These are phyloP conservation scores for Albophoma yamanashiensis DNA, from an alignment of 2,329 filamentous ascomycete genomes.

Conservation along the genomic window DNA sequence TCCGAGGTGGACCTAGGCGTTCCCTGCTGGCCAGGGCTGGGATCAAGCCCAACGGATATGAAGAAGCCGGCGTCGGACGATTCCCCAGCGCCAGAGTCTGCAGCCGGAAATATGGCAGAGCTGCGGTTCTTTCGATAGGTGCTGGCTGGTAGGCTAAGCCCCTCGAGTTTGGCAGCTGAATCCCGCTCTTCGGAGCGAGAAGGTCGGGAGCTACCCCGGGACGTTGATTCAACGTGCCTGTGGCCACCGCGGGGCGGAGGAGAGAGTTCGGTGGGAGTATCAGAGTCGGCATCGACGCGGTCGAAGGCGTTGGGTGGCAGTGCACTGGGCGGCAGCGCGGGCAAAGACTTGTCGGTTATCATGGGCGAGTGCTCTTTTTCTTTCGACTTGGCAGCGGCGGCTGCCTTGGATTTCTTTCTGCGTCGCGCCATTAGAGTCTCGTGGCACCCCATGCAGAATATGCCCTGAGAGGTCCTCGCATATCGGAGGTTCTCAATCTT, in stretches of 20 bases:
- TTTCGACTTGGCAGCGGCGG: constrained; percentile 44
- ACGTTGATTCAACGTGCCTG: constrained; percentile 41
- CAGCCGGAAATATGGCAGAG: constrained; percentile 50
- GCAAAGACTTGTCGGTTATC: constrained; percentile 83
- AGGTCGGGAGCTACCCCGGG: constrained; percentile 40
- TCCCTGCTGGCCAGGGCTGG: constrained; percentile 46
- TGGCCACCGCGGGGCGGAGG: constrained; percentile 46
- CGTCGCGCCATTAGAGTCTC: constrained; percentile 91
- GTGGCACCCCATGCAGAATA: constrained; percentile 99
- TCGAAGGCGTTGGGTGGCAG: constrained; percentile 48
- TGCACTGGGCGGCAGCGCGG: constrained; percentile 74
- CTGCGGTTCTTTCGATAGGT: constrained; percentile 71
- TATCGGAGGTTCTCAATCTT: constrained; percentile 98
- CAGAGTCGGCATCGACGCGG: constrained; percentile 42
- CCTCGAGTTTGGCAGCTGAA: constrained; percentile 34
- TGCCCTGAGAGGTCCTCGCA: constrained; percentile 93
- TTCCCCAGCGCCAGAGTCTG: constrained; percentile 34
- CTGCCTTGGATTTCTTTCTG: constrained; percentile 72
- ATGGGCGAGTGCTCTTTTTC: constrained; percentile 55
- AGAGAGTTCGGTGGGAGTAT: constrained; percentile 60
- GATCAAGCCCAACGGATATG: constrained; percentile 66
- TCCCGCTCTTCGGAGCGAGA: constrained; percentile 46
- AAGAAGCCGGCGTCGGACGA: constrained; percentile 57
- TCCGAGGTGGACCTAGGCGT: constrained; percentile 46
- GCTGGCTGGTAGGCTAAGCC: constrained; percentile 60